Evolutionary conservation across 2,329 filamentous ascomycete species (phyloP).

Genomic region (Aspergillus neotritici): DNA sequence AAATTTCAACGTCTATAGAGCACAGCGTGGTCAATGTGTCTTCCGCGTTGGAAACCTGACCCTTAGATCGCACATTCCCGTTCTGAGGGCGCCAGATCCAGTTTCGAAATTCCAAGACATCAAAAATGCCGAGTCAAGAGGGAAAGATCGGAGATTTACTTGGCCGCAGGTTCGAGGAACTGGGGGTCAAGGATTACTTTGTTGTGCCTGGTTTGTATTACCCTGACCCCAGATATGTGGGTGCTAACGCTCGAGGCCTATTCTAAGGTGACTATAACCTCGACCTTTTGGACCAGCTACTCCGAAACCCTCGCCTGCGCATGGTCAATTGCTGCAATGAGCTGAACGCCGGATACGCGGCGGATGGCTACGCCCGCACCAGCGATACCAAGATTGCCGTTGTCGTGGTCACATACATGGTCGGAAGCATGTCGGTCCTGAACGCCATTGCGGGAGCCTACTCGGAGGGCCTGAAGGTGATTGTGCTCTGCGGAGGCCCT

Average conservation of each 20-base stretch:
- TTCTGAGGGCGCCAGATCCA: too few relatives aligned
- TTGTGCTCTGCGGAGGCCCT: constrained; percentile 9
- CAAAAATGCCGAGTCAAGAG: too few relatives aligned
- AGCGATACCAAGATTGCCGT: constrained; percentile 4
- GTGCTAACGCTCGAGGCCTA: not conserved
- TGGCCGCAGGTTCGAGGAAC: constrained; percentile 7
- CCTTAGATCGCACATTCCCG: too few relatives aligned
- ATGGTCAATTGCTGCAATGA: constrained; percentile 13
- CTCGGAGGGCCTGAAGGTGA: constrained; percentile 6
- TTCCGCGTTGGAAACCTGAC: too few relatives aligned
- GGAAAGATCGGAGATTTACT: not conserved
- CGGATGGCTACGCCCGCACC: constrained; percentile 12
- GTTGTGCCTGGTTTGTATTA: constrained; percentile 7
- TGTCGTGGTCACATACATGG: constrained; percentile 9
- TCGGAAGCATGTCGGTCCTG: constrained; percentile 8
- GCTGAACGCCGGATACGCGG: constrained; percentile 13
- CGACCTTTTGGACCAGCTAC: constrained; percentile 2
- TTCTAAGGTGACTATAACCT: constrained; percentile 5
- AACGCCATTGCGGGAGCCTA: constrained; percentile 12
- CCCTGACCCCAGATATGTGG: not conserved
- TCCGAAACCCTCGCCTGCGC: constrained; percentile 2
- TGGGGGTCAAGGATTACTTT: constrained; percentile 7
- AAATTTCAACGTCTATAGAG: too few relatives aligned
- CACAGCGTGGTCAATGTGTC: too few relatives aligned
- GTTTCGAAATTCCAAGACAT: too few relatives aligned